phyloP scores from a whole-genome alignment of 352 stramenopile genomes.

The Globisporangium nodosum region DNA sequence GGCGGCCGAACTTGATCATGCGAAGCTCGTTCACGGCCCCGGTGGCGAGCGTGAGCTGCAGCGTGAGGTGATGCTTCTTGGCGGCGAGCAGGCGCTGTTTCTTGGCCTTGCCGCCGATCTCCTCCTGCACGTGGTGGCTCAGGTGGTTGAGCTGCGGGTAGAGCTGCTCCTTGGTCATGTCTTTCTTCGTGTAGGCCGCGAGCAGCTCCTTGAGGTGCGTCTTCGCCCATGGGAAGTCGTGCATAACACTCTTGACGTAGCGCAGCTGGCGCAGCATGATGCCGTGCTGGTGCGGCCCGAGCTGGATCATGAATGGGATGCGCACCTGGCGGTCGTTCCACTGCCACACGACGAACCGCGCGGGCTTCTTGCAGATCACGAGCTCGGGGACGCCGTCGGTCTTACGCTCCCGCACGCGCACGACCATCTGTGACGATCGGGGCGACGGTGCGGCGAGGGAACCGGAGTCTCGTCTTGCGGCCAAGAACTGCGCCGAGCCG shows the following conservation, averaged over 20 bases:
- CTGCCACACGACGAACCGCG: slow-evolving; percentile 48
- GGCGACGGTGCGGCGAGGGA: slow-evolving; percentile 6
- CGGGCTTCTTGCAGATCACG: slow-evolving; percentile 54
- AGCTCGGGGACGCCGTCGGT: slow-evolving; percentile 48
- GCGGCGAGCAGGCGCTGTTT: slow-evolving; percentile 39
- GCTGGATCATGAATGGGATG: slow-evolving; percentile 41
- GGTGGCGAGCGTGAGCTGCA: slow-evolving; percentile 54
- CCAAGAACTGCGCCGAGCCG: neutral
- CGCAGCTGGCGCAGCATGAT: slow-evolving; percentile 78
- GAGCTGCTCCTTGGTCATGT: slow-evolving; percentile 66
- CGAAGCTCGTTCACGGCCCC: slow-evolving; percentile 60
- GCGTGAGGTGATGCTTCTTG: slow-evolving; percentile 59
- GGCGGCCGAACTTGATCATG: slow-evolving; percentile 66
- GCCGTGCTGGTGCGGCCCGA: slow-evolving; percentile 68
- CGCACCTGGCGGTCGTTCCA: slow-evolving; percentile 55
- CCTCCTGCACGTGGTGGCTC: slow-evolving; percentile 61
- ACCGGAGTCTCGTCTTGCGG: slow-evolving; percentile 3
- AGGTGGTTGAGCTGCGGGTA: slow-evolving; percentile 72
- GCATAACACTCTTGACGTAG: slow-evolving; percentile 82
- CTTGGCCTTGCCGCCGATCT: slow-evolving; percentile 34
- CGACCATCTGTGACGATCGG: slow-evolving; percentile 44
- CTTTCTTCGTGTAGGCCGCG: slow-evolving; percentile 65
- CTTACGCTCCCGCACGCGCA: slow-evolving; percentile 46
- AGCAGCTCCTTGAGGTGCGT: slow-evolving; percentile 56
- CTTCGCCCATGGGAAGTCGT: slow-evolving; percentile 81